Evolutionary conservation across 768 basidiomycete genomes (phyloP), one percentile per base, ranked within the genome.

Genomic region (Agrocybe pediades): DNA sequence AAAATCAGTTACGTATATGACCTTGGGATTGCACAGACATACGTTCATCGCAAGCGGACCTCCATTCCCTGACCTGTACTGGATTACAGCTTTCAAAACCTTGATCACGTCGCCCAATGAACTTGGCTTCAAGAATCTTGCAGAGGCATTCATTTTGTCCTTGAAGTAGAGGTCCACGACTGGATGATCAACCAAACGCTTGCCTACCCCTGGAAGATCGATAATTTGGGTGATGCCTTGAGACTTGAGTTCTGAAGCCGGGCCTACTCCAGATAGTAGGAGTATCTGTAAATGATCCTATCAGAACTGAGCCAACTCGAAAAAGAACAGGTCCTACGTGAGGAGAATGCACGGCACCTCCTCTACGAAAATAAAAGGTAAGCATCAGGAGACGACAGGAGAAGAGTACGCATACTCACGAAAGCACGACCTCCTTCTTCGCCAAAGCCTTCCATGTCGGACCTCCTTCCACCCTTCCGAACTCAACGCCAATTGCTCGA

Each of bases 191-290:
- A 79, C 73, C 13, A 94, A 77, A 65, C 91, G 79, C 11, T 78
- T 71, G 9, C 92, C 92, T 17, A 95, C 91, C 8, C 84, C 84
- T 0, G 88, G 85, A 1, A 87, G 77, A 59, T 92, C 83, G 6
- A 82, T 62, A 19, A 86, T 69, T 21, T 84, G 68, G 0, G 79
- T 71, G 19, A 95, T 85, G 4, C 68, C 66, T 51, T 84, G 72
- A 29, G 71, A 64, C 15, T 71, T 59, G 24, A 93, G 75, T 6
- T 88, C 75, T 1, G 72, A 72, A 2, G 77, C 75, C 36, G 89
- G 87, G 3, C 92, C 92, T 43, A 95, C 71, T 7, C 92, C 92
- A 27, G 88, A 90, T 16, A 90, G 75, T 76, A 87, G 78, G 13
- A 90, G 74, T 46, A 89, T 79, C 73, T 88, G 69, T 20, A 9